Base-by-base conservation (phyloP, 805 yeast species). In the Lachancea thermotolerans region DNA sequence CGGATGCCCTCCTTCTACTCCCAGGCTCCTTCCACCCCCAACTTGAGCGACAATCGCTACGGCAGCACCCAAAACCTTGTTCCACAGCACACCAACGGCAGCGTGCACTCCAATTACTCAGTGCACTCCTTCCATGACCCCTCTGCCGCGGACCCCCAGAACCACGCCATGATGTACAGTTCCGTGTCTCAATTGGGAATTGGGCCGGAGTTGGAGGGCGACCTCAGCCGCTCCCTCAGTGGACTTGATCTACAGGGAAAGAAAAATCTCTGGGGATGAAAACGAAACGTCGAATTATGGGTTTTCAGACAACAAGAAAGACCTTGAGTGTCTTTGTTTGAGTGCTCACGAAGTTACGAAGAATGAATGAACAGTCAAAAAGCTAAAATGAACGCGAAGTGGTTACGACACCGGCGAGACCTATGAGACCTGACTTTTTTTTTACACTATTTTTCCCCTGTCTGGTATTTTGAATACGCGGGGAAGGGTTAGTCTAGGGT, bases 31-130 rank as follows among this genome's bases (percentile, higher is more conserved):
- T 39, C 45, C 3, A 48, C 50, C 3, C 50, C 50, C 10, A 45
- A 40, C 21, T 12, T 44, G 35, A 39, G 35, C 32, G 50, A 47
- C 11, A 34, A 16, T 17, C 42, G 46, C 14, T 39, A 17, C 40
- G 41, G 36, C 15, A 40, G 34, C 28, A 27, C 50, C 2, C 60
- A 54, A 33, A 44, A 49, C 27, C 45, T 58, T 34, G 47, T 47
- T 16, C 59, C 66, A 6, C 68, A 65, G 45, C 55, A 62, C 37
- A 64, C 68, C 4, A 57, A 60, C 40, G 66, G 67, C 3, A 62
- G 66, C 2, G 49, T 60, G 4, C 67, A 64, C 35, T 62, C 69
- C 1, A 60, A 60, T 40, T 59, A 55, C 31, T 63, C 67, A 2
- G 37, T 55, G 15, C 65, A 63, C 25, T 63, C 68, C 7, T 57